phyloP scores from a whole-genome alignment of 345 rosid species.

The Ceriops tagal region DNA sequence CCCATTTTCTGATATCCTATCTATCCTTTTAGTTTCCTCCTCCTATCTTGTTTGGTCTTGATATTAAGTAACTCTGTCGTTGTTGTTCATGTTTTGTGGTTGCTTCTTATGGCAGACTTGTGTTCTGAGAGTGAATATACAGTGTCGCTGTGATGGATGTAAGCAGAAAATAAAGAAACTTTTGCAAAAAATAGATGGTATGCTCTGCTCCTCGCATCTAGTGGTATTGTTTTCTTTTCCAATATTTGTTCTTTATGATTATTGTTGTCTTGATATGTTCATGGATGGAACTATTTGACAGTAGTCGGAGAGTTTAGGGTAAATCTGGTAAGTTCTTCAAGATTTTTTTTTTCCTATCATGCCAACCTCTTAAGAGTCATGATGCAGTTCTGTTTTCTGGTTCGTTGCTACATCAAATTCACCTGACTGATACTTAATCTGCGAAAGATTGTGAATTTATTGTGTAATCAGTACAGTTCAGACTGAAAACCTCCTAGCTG shows the following conservation, averaged over 20 bases:
- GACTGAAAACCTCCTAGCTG: no score
- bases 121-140: slow-evolving; percentile 74
- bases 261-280: no score
- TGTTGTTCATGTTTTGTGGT: slow-evolving; percentile 5
- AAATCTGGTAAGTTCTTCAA: no score
- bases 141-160: slow-evolving; percentile 88
- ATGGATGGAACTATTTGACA: no score
- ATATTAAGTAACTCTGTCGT: not conserved
- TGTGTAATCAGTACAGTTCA: no score
- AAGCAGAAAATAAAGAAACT: slow-evolving; percentile 72
- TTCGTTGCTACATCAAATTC: no score
- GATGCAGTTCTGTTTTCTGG: no score
- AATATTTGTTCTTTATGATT: not conserved
- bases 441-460: no score
- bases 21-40: not conserved
- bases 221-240: not conserved
- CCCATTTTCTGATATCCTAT: not conserved
- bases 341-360: no score
- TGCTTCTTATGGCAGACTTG: slow-evolving; percentile 54
- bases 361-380: no score
- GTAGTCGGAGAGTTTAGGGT: no score
- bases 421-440: no score
- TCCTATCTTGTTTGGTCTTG: not conserved
- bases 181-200: slow-evolving; percentile 79
- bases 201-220: not conserved